Conservation (phyloP, 1,284 basidiomycete genomes). For the Vanrija sp. region DNA sequence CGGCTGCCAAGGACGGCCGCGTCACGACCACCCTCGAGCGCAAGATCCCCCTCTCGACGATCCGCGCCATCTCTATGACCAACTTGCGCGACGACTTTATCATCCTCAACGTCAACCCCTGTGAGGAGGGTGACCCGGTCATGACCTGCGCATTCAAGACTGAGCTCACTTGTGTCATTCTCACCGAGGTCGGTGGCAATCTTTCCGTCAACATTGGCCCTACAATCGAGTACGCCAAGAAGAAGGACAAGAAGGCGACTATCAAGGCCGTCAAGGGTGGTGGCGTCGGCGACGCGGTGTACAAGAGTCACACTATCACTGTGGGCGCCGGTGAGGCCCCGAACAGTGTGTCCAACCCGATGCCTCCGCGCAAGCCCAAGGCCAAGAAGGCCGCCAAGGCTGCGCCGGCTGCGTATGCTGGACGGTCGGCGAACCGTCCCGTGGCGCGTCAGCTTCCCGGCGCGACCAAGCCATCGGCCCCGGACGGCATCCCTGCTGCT, state of each 20-base stretch:
- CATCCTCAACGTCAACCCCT: constrained; percentile 67
- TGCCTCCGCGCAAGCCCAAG: constrained; percentile 75
- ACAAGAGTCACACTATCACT: constrained; percentile 90
- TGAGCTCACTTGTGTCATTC: constrained; percentile 77
- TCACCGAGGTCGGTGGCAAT: constrained; percentile 74
- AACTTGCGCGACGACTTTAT: constrained; percentile 93
- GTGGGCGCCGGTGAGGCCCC: constrained; percentile 85
- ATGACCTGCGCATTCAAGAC: constrained; percentile 95
- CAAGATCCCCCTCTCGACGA: constrained; percentile 82
- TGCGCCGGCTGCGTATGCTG: constrained; percentile 33
- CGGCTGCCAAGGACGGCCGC: constrained; percentile 64
- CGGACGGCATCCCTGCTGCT: constrained; percentile 30
- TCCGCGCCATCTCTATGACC: constrained; percentile 80
- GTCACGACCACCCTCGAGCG: constrained; percentile 69
- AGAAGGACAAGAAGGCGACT: constrained; percentile 89
- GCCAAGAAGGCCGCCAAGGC: constrained; percentile 42
- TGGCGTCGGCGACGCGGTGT: constrained; percentile 74
- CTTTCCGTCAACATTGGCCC: constrained; percentile 71
- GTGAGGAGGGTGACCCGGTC: constrained; percentile 92
- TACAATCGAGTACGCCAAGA: constrained; percentile 87
- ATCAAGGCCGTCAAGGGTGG: constrained; percentile 92
- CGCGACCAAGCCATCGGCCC: constrained; percentile 47
- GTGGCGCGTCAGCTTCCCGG: constrained; percentile 43
- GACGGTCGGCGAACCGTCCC: constrained; percentile 37
- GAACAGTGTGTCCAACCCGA: constrained; percentile 72